Evolutionary conservation across 257 asterid species (phyloP), one percentile per base, ranked within the genome.

Genomic region (Petunia axillaris): DNA sequence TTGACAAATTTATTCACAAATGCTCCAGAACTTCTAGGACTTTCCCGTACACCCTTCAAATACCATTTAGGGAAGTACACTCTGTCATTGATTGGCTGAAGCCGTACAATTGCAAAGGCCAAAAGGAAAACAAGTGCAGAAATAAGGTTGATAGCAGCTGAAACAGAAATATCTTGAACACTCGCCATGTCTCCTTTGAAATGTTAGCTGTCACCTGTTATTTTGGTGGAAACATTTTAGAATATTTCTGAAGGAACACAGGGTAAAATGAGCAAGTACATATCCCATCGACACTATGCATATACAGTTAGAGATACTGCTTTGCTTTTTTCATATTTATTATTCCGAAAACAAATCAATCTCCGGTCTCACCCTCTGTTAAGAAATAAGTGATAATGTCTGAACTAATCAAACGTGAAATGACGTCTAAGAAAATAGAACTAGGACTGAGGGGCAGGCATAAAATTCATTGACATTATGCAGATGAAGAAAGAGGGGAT

Each of bases 21-120:
- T 55, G 90, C 79, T 10, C 94, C 96, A 0, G 90, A 85, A 50
- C 82, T 76, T 81, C 77, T 85, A 5, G 97, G 94, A 81, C 90
- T 88, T 50, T 87, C 90, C 80, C 96, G 85, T 88, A 85, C 87
- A 46, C 94, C 97, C 87, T 87, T 93, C 76, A 76, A 80, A 48
- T 93, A 94, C 97, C 97, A 94, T 91, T 94, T 94, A 16, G 98
- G 88, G 75, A 93, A 94, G 83, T 93, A 94, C 6, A 94, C 97
- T 78, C 97, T 84, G 44, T 90, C 92, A 54, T 91, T 91, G 40
- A 91, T 46, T n/a, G 98, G 98, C 58, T 93, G 93, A 67, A 94
- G 96, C 0, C 98, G 88, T 75, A 93, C 80, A 82, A 94, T 84
- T 11, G 96, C 94, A 82, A 89, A 94, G 41, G 92, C 97, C 83